Base-by-base conservation (phyloP, 2,329 filamentous ascomycete genomes). In the Trematosphaeria pertusa region DNA sequence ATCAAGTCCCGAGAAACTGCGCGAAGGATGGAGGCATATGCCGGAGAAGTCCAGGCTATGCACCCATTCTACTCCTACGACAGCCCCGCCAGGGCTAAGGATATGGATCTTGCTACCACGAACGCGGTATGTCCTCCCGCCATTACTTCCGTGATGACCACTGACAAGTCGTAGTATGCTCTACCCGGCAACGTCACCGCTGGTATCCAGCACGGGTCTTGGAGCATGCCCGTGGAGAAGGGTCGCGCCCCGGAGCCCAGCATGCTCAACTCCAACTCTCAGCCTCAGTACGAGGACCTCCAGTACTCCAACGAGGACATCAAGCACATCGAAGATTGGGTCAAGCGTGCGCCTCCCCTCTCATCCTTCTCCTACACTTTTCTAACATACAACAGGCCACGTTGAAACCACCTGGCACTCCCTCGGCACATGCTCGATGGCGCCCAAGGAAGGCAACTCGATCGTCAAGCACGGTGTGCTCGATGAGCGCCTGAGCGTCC, bases 1-100 rank as follows among this genome's bases (percentile, higher is more conserved):
- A 88, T 91, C 77, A 91, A 91, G 75, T 89, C 86, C 2, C 86
- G 88, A 46, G 88, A 91, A 78, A 91, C 87, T 3, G 88, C 88
- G 1, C 81, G 88, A 3, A 83, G 87, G 54, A 91, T 91, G 88
- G 81, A 86, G 19, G 84, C 87, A 0, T 91, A 89, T 55, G 87
- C 87, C 1, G 88, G 88, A 50, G 88, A 92, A 67, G 87, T 73
- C 17, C 79, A 78, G 15, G 54, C 59, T 8, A 77, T 81, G 77
- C 88, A 91, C 67, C 89, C 89, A 9, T 85, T 86, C 77, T 92
- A 88, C 65, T 75, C 80, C 35, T 89, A 80, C 64, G 83, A 89
- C 72, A 88, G 85, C 15, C 80, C 84, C 0, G 89, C 87, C 3
- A 80, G 85, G 17, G 83, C 87, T 5, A 78, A 83, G 38, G 89